These are phyloP conservation scores for Arachis hypogaea DNA, from an alignment of 306 rosid species.

Conservation along the genomic window DNA sequence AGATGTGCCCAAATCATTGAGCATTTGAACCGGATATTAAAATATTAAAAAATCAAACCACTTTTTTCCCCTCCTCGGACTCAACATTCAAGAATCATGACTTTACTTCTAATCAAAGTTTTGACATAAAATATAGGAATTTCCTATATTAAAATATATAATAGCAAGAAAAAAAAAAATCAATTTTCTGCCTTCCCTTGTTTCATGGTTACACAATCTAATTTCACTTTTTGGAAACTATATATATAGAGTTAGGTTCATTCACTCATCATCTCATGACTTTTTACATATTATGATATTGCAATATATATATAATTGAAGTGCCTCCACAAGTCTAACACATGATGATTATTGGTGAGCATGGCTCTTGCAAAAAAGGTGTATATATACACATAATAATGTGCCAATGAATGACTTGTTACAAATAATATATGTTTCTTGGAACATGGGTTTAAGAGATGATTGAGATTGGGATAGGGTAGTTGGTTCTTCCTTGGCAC, in stretches of 20 bases:
- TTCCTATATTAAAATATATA: not conserved
- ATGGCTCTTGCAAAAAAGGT: constrained; percentile 19
- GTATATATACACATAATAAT: constrained; percentile 27
- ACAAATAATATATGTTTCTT: constrained; percentile 35
- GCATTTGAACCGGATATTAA: not conserved
- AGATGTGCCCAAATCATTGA: not conserved
- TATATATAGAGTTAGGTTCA: not conserved
- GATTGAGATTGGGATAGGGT: constrained; percentile 34
- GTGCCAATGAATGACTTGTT: constrained; percentile 36
- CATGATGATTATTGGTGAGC: constrained; percentile 35
- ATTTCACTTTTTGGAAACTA: constrained; percentile 19
- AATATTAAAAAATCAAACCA: not conserved
- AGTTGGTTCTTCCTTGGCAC: constrained; percentile 44
- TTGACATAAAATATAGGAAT: not conserved
- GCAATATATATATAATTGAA: constrained; percentile 1
- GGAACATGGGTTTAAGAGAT: constrained; percentile 38
- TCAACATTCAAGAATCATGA: not conserved
- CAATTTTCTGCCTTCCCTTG: not conserved
- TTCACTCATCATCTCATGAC: not conserved
- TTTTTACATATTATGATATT: not conserved
- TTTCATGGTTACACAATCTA: constrained; percentile 31
- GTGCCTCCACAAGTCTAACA: not conserved
- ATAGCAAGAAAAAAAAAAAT: too few species aligned
- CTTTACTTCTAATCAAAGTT: constrained; percentile 28
- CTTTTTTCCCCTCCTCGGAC: not conserved